Percentiles rank a stretch among this genome's conserved stretches.
These are phyloP conservation scores for Ophiostoma montium DNA, from an alignment of 2,329 filamentous ascomycete species.

Conservation along the genomic window DNA sequence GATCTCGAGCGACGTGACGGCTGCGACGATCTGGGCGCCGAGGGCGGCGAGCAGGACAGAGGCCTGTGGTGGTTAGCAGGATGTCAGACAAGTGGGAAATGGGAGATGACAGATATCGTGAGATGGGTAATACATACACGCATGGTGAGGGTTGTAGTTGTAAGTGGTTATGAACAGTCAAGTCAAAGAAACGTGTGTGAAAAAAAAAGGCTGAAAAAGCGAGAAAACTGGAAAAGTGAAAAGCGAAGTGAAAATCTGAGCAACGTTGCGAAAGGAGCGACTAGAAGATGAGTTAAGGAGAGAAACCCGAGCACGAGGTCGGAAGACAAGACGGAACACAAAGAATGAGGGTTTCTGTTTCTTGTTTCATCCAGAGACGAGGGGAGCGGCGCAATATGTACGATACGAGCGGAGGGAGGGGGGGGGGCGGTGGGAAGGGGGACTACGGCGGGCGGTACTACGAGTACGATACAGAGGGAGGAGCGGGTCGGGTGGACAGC, in stretches of 20 bases:
- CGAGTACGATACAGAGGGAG: not conserved
- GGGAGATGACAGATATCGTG: no score
- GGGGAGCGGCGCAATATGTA: not conserved
- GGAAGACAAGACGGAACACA: not conserved
- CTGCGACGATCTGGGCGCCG: conserved; percentile 37
- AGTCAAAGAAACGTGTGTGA: not conserved
- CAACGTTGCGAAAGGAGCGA: not conserved
- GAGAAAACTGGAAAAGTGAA: not conserved
- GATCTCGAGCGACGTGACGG: conserved; percentile 43
- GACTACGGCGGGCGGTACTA: no score
- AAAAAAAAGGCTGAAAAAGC: not conserved
- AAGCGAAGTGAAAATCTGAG: no score
- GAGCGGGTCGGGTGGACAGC: not conserved
- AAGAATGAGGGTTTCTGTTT: not conserved
- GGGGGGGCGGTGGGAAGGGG: not conserved
- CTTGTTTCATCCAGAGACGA: conserved; percentile 2
- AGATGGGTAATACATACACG: conserved; percentile 4
- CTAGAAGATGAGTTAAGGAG: conserved; percentile 1
- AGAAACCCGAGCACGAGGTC: not conserved
- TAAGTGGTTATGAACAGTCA: not conserved
- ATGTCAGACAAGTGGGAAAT: no score
- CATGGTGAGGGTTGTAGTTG: conserved; percentile 4
- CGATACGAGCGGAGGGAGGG: not conserved
- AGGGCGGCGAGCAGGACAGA: conserved; percentile 36
- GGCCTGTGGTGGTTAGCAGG: conserved; percentile 16